These are phyloP conservation scores for Gonapodya prolifera DNA, from an alignment of 192 early-diverging fungal species.

Conservation along the genomic window DNA sequence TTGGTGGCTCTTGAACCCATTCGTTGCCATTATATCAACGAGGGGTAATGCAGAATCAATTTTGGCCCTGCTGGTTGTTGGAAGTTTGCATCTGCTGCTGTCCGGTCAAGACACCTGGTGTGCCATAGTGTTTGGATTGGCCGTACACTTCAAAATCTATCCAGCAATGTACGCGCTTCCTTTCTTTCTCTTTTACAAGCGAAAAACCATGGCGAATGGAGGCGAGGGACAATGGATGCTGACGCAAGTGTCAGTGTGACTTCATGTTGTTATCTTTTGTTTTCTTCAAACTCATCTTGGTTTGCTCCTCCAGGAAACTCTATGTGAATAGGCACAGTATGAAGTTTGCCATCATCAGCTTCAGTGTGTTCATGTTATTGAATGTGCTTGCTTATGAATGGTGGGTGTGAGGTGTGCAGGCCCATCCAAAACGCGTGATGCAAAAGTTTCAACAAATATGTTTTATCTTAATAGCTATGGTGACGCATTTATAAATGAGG, in stretches of 20 bases:
- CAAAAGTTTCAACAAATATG: not conserved
- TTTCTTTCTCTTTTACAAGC: constrained; percentile 43
- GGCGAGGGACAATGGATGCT: constrained; percentile 10
- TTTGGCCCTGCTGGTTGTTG: constrained; percentile 64
- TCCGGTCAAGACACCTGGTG: constrained; percentile 21
- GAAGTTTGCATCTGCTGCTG: constrained; percentile 54
- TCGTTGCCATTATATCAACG: constrained; percentile 92
- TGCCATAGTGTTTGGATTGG: constrained; percentile 67
- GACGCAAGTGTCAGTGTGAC: not conserved
- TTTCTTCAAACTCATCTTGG: too few species aligned
- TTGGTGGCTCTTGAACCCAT: constrained; percentile 86
- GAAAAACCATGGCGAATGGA: constrained; percentile 11
- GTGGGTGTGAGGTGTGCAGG: not conserved
- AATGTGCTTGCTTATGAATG: not conserved
- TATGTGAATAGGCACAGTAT: constrained; percentile 8
- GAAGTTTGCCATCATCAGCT: constrained; percentile 27
- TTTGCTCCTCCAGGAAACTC: too few species aligned
- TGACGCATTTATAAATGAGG: constrained; percentile 73
- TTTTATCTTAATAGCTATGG: constrained; percentile 59
- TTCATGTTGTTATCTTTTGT: constrained; percentile 8
- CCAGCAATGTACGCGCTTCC: constrained; percentile 89
- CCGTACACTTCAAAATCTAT: constrained; percentile 97
- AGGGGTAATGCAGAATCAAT: constrained; percentile 87
- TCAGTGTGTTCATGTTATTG: constrained; percentile 21
- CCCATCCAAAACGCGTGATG: not conserved